These are phyloP conservation scores for Hibiscus mutabilis DNA, from an alignment of 345 rosid genomes.

Conservation along the genomic window DNA sequence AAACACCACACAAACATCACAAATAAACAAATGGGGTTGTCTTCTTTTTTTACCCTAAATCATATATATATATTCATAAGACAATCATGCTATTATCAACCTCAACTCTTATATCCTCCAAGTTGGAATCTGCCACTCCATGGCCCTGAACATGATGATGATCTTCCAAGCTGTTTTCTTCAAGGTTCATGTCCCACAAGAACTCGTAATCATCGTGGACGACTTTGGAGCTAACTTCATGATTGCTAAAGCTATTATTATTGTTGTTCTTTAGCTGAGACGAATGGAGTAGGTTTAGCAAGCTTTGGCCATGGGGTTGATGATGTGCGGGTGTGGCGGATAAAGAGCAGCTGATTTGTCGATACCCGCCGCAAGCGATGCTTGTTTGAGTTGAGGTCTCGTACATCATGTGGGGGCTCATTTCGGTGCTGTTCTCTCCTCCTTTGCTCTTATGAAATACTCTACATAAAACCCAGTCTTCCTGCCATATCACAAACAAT, in stretches of 20 bases:
- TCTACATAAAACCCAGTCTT: constrained; percentile 94
- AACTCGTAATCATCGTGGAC: constrained; percentile 34
- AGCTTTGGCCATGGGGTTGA: constrained; percentile 21
- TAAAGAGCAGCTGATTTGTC: constrained; percentile 21
- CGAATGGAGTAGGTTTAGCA: constrained; percentile 37
- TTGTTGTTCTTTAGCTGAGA: constrained; percentile 27
- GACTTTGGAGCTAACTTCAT: constrained; percentile 25
- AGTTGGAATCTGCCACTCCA: constrained; percentile 31
- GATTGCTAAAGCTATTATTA: neutral
- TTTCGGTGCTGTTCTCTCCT: constrained; percentile 15
- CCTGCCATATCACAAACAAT: constrained; percentile 30
- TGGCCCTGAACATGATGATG: neutral
- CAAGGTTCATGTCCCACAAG: constrained; percentile 48
- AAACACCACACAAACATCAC: constrained; percentile 16
- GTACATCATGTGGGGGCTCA: constrained; percentile 24
- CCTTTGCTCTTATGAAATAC: constrained; percentile 68
- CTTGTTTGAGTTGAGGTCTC: constrained; percentile 16
- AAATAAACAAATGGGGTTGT: constrained; percentile 17
- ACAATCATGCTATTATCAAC: constrained; percentile 33
- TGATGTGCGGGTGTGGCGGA: constrained; percentile 24
- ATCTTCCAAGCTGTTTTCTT: constrained; percentile 24
- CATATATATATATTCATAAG: constrained; percentile 15
- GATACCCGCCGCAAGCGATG: constrained; percentile 25
- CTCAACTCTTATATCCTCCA: constrained; percentile 40
- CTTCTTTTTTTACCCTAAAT: neutral